phyloP scores from a whole-genome alignment of 768 basidiomycete genomes.

The Lactarius evosmus region DNA sequence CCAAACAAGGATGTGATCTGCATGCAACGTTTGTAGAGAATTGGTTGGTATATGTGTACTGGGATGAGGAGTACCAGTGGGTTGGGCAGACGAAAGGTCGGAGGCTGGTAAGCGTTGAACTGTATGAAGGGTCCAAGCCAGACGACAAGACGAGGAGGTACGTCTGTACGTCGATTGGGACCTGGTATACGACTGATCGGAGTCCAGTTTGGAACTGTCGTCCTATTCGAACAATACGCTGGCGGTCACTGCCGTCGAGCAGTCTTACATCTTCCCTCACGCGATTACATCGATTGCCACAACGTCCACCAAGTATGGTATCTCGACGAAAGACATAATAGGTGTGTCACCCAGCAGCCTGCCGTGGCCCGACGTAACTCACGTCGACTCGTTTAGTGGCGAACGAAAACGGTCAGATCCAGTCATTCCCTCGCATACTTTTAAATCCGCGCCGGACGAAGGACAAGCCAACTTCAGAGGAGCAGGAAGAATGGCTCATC shows the following conservation, averaged over 20 bases:
- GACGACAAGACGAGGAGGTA: slow-evolving; percentile 76
- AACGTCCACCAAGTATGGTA: slow-evolving; percentile 85
- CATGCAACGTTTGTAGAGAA: slow-evolving; percentile 77
- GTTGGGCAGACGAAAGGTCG: slow-evolving; percentile 58
- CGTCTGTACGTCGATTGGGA: slow-evolving; percentile 28
- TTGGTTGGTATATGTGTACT: slow-evolving; percentile 90
- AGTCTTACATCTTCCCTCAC: slow-evolving; percentile 66
- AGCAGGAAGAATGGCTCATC: slow-evolving; percentile 81
- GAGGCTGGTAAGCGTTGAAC: slow-evolving; percentile 76
- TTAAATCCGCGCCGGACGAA: slow-evolving; percentile 82
- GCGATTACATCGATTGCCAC: slow-evolving; percentile 66
- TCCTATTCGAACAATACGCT: slow-evolving; percentile 53
- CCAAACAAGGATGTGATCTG: slow-evolving; percentile 53
- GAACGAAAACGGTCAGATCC: slow-evolving; percentile 67
- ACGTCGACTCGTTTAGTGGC: slow-evolving; percentile 52
- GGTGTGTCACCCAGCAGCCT: slow-evolving; percentile 46
- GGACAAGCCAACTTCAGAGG: slow-evolving; percentile 69
- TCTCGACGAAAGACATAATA: slow-evolving; percentile 81
- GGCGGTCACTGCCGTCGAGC: slow-evolving; percentile 57
- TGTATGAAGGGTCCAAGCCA: slow-evolving; percentile 72
- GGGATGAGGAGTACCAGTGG: slow-evolving; percentile 52
- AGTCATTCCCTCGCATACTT: slow-evolving; percentile 65
- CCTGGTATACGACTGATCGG: not conserved
- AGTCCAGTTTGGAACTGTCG: slow-evolving; percentile 49
- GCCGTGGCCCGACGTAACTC: not conserved